Conservation (phyloP, 805 yeast species). For the Sugiyamaella valdiviana region DNA sequence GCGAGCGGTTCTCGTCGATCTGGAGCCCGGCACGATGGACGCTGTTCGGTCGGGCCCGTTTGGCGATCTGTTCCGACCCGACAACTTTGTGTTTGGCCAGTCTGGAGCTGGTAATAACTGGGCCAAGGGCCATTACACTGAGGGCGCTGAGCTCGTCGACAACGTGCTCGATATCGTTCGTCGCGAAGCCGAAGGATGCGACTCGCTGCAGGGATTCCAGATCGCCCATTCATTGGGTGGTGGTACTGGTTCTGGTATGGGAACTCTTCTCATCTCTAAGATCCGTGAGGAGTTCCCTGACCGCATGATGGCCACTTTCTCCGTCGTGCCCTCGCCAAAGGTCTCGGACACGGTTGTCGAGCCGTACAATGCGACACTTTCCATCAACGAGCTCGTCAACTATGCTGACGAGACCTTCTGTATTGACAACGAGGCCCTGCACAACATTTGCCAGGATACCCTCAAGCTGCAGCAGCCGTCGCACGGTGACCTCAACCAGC, state of each 20-base stretch:
- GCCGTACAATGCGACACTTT: constrained; percentile 89
- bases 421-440: constrained; percentile 89
- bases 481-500: constrained; percentile 69
- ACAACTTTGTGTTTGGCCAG: constrained; percentile 82
- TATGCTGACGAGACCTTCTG: constrained; percentile 91
- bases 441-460: constrained; percentile 82
- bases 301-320: constrained; percentile 93
- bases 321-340: constrained; percentile 88
- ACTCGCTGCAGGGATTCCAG: constrained; percentile 92
- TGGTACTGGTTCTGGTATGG: constrained; percentile 97
- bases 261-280: constrained; percentile 76
- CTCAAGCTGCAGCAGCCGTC: constrained; percentile 74
- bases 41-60: constrained; percentile 71
- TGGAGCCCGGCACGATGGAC: constrained; percentile 93
- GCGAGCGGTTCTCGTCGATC: constrained; percentile 84
- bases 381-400: constrained; percentile 87
- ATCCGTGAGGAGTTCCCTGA: constrained; percentile 91
- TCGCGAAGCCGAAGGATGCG: constrained; percentile 91
- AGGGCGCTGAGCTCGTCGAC: constrained; percentile 91
- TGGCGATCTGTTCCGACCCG: constrained; percentile 87
- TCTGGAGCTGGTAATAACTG: constrained; percentile 93
- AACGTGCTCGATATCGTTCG: constrained; percentile 83
- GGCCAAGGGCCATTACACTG: constrained; percentile 97
- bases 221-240: constrained; percentile 78
- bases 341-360: constrained; percentile 91